Conservation (phyloP, 1,284 basidiomycete genomes). For the Malassezia slooffiae region DNA sequence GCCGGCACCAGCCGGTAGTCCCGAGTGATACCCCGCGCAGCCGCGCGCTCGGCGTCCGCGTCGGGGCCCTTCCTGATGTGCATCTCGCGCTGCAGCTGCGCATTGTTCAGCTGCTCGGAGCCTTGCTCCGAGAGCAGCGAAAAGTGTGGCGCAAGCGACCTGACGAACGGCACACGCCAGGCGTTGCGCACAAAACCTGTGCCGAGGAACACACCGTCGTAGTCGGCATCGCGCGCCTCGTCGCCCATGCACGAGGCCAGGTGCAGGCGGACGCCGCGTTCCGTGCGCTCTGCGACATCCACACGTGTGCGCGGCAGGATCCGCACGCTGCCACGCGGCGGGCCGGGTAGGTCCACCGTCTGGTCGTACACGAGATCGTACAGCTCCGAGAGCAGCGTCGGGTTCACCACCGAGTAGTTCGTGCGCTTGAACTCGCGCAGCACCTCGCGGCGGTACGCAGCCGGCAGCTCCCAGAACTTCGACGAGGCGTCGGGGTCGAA, state of each 20-base stretch:
- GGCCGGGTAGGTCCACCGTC: slow-evolving; percentile 33
- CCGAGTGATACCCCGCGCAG: slow-evolving; percentile 38
- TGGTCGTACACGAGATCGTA: slow-evolving; percentile 41
- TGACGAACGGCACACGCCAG: slow-evolving; percentile 23
- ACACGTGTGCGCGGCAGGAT: slow-evolving; percentile 14
- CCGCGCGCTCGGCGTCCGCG: slow-evolving; percentile 24
- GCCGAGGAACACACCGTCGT: slow-evolving; percentile 41
- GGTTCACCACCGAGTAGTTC: slow-evolving; percentile 43
- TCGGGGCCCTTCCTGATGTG: slow-evolving; percentile 21
- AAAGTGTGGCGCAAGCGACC: slow-evolving; percentile 25
- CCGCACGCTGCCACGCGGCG: slow-evolving; percentile 20
- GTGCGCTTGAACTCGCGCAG: slow-evolving; percentile 40
- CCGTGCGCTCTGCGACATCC: slow-evolving; percentile 13
- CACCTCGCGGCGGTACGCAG: slow-evolving; percentile 29
- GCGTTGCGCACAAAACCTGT: slow-evolving; percentile 38
- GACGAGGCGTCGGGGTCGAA: slow-evolving; percentile 43
- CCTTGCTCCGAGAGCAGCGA: slow-evolving; percentile 24
- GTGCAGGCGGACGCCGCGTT: slow-evolving; percentile 2
- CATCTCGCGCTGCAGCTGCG: slow-evolving; percentile 17
- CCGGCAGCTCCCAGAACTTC: slow-evolving; percentile 35
- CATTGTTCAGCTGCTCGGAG: slow-evolving; percentile 17
- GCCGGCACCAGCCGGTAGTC: slow-evolving; percentile 37
- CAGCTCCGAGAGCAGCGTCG: slow-evolving; percentile 33
- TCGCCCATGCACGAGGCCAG: slow-evolving; percentile 13
- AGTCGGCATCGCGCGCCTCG: slow-evolving; percentile 11